A percentile compares a stretch with the other conserved stretches of the same genome.
These are phyloP conservation scores for Yarrowia phangngaensis DNA, from an alignment of 805 yeast genomes.

Conservation along the genomic window DNA sequence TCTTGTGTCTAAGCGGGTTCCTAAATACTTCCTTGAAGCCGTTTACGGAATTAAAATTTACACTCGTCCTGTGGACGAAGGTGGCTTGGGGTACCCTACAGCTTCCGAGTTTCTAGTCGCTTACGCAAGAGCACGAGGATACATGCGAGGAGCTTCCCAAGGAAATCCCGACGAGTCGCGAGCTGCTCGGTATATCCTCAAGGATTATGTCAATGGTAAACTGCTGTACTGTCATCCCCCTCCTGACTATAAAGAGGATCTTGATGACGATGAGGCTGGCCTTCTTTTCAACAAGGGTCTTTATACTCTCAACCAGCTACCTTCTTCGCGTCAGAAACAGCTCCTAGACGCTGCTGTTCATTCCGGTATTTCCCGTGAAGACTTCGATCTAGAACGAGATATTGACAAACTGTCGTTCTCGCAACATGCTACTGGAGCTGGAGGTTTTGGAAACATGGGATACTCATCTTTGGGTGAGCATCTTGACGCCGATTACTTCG, in stretches of 20 bases:
- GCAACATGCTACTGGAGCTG: conserved; percentile 60
- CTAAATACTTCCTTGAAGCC: conserved; percentile 84
- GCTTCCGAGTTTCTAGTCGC: conserved; percentile 85
- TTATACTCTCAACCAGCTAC: conserved; percentile 60
- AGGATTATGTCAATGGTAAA: conserved; percentile 93
- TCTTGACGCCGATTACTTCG: conserved; percentile 81
- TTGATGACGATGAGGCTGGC: conserved; percentile 47
- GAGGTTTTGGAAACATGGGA: conserved; percentile 38
- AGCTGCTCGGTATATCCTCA: conserved; percentile 85
- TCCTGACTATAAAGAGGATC: conserved; percentile 31
- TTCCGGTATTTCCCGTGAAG: conserved; percentile 36
- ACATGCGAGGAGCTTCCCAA: conserved; percentile 77
- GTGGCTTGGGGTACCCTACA: conserved; percentile 83
- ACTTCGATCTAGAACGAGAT: conserved; percentile 65
- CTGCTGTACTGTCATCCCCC: conserved; percentile 84
- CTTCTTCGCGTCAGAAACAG: conserved; percentile 72
- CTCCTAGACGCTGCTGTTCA: conserved; percentile 47
- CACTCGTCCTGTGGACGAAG: conserved; percentile 71
- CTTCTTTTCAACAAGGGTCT: conserved; percentile 76
- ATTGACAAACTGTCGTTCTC: conserved; percentile 72
- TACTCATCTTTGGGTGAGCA: conserved; percentile 71
- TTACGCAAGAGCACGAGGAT: conserved; percentile 95
- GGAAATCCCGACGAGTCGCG: conserved; percentile 96
- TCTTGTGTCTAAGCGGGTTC: conserved; percentile 80
- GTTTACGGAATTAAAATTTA: conserved; percentile 88